Conservation (phyloP, 1,284 basidiomycete species). For the Takashimella tepidaria region DNA sequence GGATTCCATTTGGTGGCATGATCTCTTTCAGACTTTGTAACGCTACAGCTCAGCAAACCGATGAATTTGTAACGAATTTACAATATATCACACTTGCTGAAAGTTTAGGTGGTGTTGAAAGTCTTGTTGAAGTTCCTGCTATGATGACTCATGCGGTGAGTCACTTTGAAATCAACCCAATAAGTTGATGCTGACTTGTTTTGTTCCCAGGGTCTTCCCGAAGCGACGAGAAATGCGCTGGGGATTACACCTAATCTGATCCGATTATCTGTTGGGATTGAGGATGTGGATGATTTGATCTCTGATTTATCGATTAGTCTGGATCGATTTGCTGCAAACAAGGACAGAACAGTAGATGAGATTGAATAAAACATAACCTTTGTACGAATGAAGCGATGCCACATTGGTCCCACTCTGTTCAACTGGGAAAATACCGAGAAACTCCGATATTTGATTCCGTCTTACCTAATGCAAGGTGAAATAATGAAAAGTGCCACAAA, state of each 20-base stretch:
- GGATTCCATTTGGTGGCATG: constrained; percentile 71
- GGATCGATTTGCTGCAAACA: constrained; percentile 22
- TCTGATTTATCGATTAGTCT: constrained; percentile 69
- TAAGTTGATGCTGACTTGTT: neutral
- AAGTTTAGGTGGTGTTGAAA: constrained; percentile 86
- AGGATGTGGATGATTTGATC: constrained; percentile 78
- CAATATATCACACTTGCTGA: constrained; percentile 81
- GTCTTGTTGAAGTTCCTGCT: constrained; percentile 74
- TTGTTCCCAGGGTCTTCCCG: constrained; percentile 55
- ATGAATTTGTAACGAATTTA: constrained; percentile 62
- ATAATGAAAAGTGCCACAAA: neutral
- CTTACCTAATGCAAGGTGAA: neutral
- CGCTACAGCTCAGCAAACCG: constrained; percentile 42
- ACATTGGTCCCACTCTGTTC: neutral
- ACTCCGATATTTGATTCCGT: constrained; percentile 15
- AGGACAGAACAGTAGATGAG: neutral
- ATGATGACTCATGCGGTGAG: constrained; percentile 61
- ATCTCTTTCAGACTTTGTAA: constrained; percentile 56
- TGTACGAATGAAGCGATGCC: neutral
- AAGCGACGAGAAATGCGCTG: constrained; percentile 50
- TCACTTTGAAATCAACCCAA: neutral
- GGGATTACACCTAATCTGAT: constrained; percentile 80
- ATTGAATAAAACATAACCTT: neutral
- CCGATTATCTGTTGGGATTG: constrained; percentile 79
- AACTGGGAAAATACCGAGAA: constrained; percentile 23